Conservation (phyloP, 1,284 basidiomycete genomes). For the Abortiporus biennis region DNA sequence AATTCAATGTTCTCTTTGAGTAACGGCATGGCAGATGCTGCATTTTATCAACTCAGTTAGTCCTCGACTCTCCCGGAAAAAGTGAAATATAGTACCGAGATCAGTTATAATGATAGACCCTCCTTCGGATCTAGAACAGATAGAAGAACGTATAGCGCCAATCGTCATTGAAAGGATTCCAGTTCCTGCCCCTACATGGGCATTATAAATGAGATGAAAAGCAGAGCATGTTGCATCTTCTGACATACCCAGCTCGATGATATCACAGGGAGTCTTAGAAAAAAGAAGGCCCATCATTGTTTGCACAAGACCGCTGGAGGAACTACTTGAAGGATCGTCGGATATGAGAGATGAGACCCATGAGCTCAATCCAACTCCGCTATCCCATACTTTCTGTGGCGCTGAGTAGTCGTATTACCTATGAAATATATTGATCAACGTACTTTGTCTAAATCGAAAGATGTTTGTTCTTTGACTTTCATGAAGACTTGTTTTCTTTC, state of each 20-base stretch:
- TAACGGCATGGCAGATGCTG: slow-evolving; percentile 77
- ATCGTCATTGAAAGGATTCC: slow-evolving; percentile 75
- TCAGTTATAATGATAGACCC: slow-evolving; percentile 64
- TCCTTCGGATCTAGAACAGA: slow-evolving; percentile 12
- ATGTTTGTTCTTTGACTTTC: slow-evolving; percentile 70
- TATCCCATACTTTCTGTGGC: slow-evolving; percentile 88
- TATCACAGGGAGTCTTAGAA: slow-evolving; percentile 11
- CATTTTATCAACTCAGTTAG: slow-evolving; percentile 5
- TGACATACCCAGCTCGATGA: slow-evolving; percentile 68
- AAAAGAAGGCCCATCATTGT: no score
- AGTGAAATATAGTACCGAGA: slow-evolving; percentile 46
- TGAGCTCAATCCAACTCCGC: slow-evolving; percentile 73
- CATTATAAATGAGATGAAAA: not conserved
- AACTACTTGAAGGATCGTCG: no score
- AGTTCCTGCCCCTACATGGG: slow-evolving; percentile 64
- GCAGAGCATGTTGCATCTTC: not conserved
- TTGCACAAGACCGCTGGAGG: no score
- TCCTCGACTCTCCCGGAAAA: not conserved
- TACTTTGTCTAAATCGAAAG: slow-evolving; percentile 88
- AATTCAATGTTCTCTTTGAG: slow-evolving; percentile 62
- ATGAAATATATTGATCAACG: slow-evolving; percentile 3
- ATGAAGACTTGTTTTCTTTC: slow-evolving; percentile 30
- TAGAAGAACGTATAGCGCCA: slow-evolving; percentile 39
- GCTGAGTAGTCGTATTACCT: not conserved
- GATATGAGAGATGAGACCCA: slow-evolving; percentile 52